Evolutionary conservation across 176 grass and related monocot genomes (phyloP).

Genomic region (Alloteropsis semialata): DNA sequence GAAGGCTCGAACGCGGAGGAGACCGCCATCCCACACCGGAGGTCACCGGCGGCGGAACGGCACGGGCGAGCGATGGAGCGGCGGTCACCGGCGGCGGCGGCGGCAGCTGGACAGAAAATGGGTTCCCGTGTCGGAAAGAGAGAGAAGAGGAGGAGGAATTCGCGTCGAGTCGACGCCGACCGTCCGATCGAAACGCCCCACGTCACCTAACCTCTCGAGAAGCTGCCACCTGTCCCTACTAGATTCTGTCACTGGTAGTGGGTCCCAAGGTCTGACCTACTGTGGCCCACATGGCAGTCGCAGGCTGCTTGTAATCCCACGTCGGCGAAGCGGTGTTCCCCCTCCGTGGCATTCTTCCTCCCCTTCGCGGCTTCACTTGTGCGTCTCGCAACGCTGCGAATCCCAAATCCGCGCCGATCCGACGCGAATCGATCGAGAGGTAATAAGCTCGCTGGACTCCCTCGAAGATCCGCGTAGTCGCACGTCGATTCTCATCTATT

Average conservation of each 20-base stretch:
- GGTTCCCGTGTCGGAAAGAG: neutral
- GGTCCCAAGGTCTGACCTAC: neutral
- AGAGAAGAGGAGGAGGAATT: neutral
- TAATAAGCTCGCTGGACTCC: neutral
- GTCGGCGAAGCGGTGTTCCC: slow-evolving; percentile 1
- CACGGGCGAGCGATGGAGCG: too few relatives aligned
- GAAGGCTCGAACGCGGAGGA: slow-evolving; percentile 45
- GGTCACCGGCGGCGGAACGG: neutral
- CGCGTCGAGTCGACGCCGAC: slow-evolving; percentile 28
- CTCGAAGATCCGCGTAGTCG: neutral
- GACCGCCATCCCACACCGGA: neutral
- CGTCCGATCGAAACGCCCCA: slow-evolving; percentile 29
- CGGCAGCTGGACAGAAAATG: neutral
- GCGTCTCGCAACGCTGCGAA: neutral
- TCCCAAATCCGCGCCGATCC: slow-evolving; percentile 26
- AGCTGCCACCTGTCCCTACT: neutral
- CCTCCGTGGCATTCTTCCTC: neutral
- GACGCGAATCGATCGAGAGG: slow-evolving; percentile 17
- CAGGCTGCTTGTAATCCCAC: neutral
- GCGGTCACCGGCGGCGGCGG: neutral
- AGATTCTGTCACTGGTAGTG: neutral
- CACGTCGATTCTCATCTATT: neutral
- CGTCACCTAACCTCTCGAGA: neutral
- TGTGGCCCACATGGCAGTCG: slow-evolving; percentile 21
- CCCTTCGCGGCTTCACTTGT: neutral